Base-by-base conservation (phyloP, 768 basidiomycete genomes). In the Mycena venus region DNA sequence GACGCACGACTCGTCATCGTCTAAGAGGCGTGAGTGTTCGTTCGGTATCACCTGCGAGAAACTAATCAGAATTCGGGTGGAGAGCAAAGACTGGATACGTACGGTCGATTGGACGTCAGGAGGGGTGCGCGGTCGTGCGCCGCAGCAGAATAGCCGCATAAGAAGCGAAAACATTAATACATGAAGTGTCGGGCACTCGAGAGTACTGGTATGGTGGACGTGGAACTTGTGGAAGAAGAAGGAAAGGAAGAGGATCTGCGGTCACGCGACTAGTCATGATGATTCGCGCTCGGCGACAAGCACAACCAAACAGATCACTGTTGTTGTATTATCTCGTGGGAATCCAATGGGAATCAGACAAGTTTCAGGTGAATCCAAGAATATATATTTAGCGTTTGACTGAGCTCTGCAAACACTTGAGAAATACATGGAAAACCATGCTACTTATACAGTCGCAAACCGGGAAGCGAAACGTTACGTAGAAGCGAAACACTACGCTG, bases 41-140 rank as follows among this genome's bases (percentile, higher is more conserved):
- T 67, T 73, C 25, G 72, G 72, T 34, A 73, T 73, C 31, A 73
- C 72, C 72, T 73, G 19, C 21, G 10, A 56, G 49, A 51, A 31
- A 14, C 12, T 21, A 17, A 17, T 34, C 27, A 32, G n/a, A 32
- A 23, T 32, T 64, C 21, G 29, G 27, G 11, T n/a, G 23, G n/a
- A n/a, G n/a, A n/a, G n/a, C n/a, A 49, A 64, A 32, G 31, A 8
- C 0, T 17, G 29, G 23, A 21, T 64, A n/a, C 64, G 19, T 65
- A 65, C 64, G 15, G 49, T 65, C 11, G 64, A 65, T 51, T 34
- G 47, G 23, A 21, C 47, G 38, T 65, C 64, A 65, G 49, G 21
- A 27, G 51, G 15, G 14, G 49, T 19, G 64, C 32, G 64, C 21
- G 64, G 51, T 32, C 64, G 47, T 53, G 15, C 34, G 23, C 64